These are phyloP conservation scores for Chlorella sp. DNA, from an alignment of 139 green algal species.

Conservation along the genomic window DNA sequence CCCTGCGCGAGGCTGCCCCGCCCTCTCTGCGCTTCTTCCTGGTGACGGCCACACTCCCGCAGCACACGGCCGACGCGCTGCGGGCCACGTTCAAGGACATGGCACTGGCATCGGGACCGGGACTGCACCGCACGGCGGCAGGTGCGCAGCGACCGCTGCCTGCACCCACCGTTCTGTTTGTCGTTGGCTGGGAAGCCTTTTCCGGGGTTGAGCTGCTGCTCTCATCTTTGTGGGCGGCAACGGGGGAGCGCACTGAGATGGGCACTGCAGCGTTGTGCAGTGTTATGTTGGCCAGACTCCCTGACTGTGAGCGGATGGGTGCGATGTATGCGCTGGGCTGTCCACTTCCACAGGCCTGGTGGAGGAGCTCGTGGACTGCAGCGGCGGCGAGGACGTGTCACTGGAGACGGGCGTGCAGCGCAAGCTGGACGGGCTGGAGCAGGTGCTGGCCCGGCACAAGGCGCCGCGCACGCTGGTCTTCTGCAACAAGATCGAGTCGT, in stretches of 20 bases:
- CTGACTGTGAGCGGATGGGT: too few species aligned
- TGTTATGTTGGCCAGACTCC: too few species aligned
- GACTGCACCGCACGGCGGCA: slow-evolving; percentile 72
- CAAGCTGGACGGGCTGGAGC: slow-evolving; percentile 67
- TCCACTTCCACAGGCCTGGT: slow-evolving; percentile 36
- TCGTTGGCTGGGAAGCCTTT: too few species aligned
- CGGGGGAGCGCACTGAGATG: too few species aligned
- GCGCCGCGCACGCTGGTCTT: slow-evolving; percentile 61
- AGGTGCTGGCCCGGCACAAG: slow-evolving; percentile 11
- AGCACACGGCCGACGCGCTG: slow-evolving; percentile 46
- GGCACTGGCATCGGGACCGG: slow-evolving; percentile 57
- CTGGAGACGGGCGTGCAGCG: slow-evolving; percentile 66
- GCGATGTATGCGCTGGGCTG: too few species aligned
- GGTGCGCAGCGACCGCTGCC: too few species aligned
- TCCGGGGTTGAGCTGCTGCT: too few species aligned
- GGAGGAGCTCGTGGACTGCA: slow-evolving; percentile 93
- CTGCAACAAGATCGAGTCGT: slow-evolving; percentile 92
- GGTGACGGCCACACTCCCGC: slow-evolving; percentile 79
- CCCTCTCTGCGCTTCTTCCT: slow-evolving; percentile 49
- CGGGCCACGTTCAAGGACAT: slow-evolving; percentile 55
- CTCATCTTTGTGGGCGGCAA: too few species aligned
- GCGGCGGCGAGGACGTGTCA: slow-evolving; percentile 72
- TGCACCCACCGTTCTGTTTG: too few species aligned
- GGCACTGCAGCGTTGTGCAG: too few species aligned
- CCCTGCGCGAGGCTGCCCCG: slow-evolving; percentile 39